These are phyloP conservation scores for Paragyromitra xinjiangensis DNA, from an alignment of 495 filamentous ascomycete species.

Conservation along the genomic window DNA sequence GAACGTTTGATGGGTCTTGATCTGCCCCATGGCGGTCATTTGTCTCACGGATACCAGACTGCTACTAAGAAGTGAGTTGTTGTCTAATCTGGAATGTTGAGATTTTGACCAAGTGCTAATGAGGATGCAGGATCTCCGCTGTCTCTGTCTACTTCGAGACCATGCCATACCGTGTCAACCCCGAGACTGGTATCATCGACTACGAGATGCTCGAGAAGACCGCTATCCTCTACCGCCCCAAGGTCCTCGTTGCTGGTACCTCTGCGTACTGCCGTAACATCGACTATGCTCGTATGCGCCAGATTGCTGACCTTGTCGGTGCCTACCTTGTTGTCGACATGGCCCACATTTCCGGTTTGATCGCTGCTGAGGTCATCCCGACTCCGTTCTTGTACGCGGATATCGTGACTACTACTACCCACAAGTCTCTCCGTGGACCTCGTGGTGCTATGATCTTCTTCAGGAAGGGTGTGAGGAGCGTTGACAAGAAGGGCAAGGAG, in stretches of 20 bases:
- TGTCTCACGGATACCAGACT: conserved; percentile 98
- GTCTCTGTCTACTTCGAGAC: conserved; percentile 96
- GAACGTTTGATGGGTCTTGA: conserved; percentile 98
- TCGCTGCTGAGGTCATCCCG: conserved; percentile 91
- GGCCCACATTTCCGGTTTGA: conserved; percentile 97
- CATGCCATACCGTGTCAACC: conserved; percentile 89
- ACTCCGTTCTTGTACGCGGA: conserved; percentile 94
- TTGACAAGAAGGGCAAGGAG: conserved; percentile 92
- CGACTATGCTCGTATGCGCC: conserved; percentile 94
- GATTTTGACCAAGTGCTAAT: conserved; percentile 36
- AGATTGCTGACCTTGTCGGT: conserved; percentile 93
- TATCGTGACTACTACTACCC: conserved; percentile 98
- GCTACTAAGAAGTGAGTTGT: conserved; percentile 80
- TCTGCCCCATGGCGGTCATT: conserved; percentile 95
- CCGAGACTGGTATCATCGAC: conserved; percentile 95
- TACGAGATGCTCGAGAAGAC: conserved; percentile 93
- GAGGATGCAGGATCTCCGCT: conserved; percentile 75
- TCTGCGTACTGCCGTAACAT: conserved; percentile 98
- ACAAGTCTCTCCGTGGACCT: conserved; percentile 98
- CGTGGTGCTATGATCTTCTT: conserved; percentile 99
- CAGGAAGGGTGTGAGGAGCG: conserved; percentile 90
- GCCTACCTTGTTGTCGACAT: conserved; percentile 97
- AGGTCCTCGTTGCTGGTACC: conserved; percentile 94
- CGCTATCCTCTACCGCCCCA: conserved; percentile 92
- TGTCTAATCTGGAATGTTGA: conserved; percentile 54